Percentiles rank a stretch among this genome's conserved stretches.
These are phyloP conservation scores for Juncus effusus DNA, from an alignment of 176 grass and related monocot species.

Conservation along the genomic window DNA sequence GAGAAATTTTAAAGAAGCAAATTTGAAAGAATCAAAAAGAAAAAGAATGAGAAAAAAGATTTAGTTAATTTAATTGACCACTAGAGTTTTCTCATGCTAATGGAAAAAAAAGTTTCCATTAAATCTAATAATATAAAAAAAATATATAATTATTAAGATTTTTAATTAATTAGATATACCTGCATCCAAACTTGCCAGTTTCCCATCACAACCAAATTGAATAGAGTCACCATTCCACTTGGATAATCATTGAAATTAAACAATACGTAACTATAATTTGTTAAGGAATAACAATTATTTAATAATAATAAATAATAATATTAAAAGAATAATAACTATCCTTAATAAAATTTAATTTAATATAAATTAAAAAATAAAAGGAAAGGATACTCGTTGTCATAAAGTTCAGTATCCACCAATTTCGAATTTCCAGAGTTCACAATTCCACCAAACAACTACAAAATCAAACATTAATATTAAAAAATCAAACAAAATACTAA, in stretches of 20 bases:
- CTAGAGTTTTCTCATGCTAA: too few species aligned
- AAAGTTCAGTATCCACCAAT: constrained; percentile 71
- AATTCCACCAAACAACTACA: constrained; percentile 88
- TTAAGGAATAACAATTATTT: constrained; percentile 39
- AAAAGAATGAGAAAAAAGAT: too few species aligned
- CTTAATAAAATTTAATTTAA: constrained; percentile 18
- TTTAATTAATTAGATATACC: constrained; percentile 36
- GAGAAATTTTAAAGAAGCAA: too few species aligned
- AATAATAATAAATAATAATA: background rate
- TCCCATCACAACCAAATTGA: constrained; percentile 93
- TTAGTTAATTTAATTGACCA: too few species aligned
- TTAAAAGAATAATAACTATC: constrained; percentile 6
- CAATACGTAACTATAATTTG: constrained; percentile 75
- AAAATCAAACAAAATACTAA: constrained; percentile 1
- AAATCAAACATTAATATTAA: constrained; percentile 28
- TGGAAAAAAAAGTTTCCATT: background rate
- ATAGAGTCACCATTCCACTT: constrained; percentile 95
- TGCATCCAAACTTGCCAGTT: constrained; percentile 98
- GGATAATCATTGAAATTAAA: constrained; percentile 99
- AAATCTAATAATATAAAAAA: background rate
- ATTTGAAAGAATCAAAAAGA: too few species aligned
- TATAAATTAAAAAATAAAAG: background rate
- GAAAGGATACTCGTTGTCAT: constrained; percentile 71
- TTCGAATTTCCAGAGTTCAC: constrained; percentile 73
- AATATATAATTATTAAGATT: background rate